A percentile compares a stretch with the other conserved stretches of the same genome.
phyloP scores from a whole-genome alignment of 2,329 filamentous ascomycete species.

The Trichoderma sp. region DNA sequence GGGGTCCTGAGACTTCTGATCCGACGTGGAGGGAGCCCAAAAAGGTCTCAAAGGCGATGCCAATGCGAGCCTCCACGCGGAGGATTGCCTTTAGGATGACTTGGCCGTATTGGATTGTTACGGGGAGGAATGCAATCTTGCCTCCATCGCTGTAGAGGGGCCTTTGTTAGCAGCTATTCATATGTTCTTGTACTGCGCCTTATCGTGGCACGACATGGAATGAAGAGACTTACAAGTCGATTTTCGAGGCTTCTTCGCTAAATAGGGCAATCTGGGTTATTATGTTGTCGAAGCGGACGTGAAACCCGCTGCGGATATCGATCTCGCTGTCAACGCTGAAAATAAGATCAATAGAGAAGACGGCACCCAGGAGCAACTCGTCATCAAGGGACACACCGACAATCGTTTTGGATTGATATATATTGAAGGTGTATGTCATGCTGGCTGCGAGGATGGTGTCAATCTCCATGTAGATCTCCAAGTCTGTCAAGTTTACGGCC shows the following conservation, averaged over 20 bases:
- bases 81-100: conserved; percentile 47
- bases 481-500: conserved; percentile 46
- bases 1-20: conserved; percentile 22
- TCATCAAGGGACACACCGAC: conserved; percentile 42
- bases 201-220: neutral
- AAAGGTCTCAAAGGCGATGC: conserved; percentile 32
- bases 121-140: conserved; percentile 56
- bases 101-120: conserved; percentile 44
- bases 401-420: conserved; percentile 46
- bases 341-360: conserved; percentile 53
- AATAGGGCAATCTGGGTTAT: conserved; percentile 51
- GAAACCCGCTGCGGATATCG: conserved; percentile 53
- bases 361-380: conserved; percentile 44
- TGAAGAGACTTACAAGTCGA: conserved; percentile 47
- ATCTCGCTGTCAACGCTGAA: conserved; percentile 46
- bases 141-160: conserved; percentile 46
- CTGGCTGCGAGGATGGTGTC: conserved; percentile 42
- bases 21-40: neutral
- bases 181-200: neutral
- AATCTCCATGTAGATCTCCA: conserved; percentile 53
- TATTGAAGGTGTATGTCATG: conserved; percentile 46
- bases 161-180: neutral
- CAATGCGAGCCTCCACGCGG: conserved; percentile 46
- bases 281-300: conserved; percentile 53
- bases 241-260: conserved; percentile 44